Conservation (phyloP, 345 rosid genomes). For the Sonneratia caseolaris region DNA sequence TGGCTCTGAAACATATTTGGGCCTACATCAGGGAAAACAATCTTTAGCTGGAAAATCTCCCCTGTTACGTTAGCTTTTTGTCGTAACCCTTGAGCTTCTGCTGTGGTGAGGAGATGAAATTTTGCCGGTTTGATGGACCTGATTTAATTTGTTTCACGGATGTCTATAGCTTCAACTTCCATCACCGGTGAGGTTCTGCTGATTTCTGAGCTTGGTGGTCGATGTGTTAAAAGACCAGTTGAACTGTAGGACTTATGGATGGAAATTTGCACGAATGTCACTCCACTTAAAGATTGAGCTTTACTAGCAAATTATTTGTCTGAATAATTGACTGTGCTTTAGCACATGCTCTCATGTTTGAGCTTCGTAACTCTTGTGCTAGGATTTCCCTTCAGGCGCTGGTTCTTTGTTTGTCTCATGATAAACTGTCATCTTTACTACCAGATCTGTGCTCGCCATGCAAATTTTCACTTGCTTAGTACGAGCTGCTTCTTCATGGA, state of each 20-base stretch:
- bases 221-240: no score
- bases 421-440: not conserved
- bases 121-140: no score
- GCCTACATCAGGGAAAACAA: constrained; percentile 74
- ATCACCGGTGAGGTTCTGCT: no score
- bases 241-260: no score
- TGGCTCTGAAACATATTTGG: constrained; percentile 80
- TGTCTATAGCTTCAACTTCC: no score
- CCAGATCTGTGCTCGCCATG: not conserved
- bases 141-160: no score
- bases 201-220: no score
- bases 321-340: no score
- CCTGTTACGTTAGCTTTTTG: not conserved
- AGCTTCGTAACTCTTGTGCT: not conserved
- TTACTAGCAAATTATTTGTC: not conserved
- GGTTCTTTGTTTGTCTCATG: not conserved
- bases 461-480: not conserved
- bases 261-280: no score
- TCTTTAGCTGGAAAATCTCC: constrained; percentile 49
- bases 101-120: not conserved
- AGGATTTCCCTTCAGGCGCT: not conserved
- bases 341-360: not conserved
- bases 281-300: not conserved
- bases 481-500: not conserved
- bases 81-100: not conserved